These are phyloP conservation scores for Arachnopeziza araneosa DNA, from an alignment of 2,329 filamentous ascomycete genomes.

Conservation along the genomic window DNA sequence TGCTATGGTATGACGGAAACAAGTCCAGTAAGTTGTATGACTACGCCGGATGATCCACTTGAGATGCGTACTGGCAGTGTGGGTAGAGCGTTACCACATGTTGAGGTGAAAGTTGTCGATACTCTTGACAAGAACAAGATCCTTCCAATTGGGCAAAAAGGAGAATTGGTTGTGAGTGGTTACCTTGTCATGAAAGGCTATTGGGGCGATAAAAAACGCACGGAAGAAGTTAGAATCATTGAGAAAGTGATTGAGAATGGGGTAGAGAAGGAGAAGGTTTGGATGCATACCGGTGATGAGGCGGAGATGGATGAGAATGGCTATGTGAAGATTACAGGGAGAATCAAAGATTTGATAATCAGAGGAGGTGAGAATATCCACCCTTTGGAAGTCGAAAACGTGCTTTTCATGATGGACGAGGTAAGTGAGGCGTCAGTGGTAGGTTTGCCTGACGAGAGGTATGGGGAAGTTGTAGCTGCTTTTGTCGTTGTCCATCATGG, in stretches of 20 bases:
- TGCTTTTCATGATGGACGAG: conserved; percentile 64
- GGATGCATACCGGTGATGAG: conserved; percentile 94
- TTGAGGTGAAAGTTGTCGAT: conserved; percentile 70
- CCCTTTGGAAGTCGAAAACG: conserved; percentile 88
- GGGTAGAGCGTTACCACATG: conserved; percentile 79
- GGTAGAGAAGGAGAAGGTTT: conserved; percentile 38
- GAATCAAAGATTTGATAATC: conserved; percentile 95
- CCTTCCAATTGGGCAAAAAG: conserved; percentile 42
- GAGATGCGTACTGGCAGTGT: conserved; percentile 64
- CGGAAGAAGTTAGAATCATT: conserved; percentile 59
- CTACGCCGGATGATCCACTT: conserved; percentile 60
- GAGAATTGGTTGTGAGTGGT: conserved; percentile 77
- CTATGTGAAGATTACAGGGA: conserved; percentile 81
- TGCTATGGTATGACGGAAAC: conserved; percentile 57
- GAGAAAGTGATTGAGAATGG: conserved; percentile 27
- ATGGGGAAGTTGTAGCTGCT: conserved; percentile 82
- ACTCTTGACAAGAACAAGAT: not conserved
- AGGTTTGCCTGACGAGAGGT: conserved; percentile 72
- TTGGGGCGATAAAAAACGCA: conserved; percentile 67
- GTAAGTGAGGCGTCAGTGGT: conserved; percentile 77
- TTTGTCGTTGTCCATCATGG: conserved; percentile 59
- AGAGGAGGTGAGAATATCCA: conserved; percentile 94
- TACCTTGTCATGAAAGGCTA: conserved; percentile 92
- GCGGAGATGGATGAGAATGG: conserved; percentile 77
- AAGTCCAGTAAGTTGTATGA: conserved; percentile 55